Evolutionary conservation across 176 grass and related monocot species (phyloP).

Genomic region (Aegilops umbellulata): DNA sequence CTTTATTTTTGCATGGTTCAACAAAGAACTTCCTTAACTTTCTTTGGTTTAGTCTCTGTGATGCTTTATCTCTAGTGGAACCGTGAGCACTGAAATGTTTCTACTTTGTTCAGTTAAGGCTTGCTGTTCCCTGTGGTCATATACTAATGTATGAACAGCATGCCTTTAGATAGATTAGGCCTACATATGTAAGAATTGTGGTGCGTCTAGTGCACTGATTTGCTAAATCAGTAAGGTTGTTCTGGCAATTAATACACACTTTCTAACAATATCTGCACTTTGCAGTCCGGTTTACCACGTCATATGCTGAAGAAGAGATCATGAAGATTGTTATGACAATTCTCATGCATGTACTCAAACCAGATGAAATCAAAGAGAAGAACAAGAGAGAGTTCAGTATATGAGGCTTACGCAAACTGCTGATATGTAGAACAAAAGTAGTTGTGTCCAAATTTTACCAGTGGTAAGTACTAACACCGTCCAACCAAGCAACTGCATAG

Average conservation of each 20-base stretch:
- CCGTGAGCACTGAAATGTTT: not conserved
- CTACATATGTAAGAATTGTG: not conserved
- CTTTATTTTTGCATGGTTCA: not conserved
- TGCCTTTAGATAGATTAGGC: constrained; percentile 2
- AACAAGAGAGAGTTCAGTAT: not conserved
- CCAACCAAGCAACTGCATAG: not conserved
- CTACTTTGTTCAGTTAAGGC: not conserved
- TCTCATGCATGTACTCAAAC: constrained; percentile 64
- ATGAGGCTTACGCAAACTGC: constrained; percentile 6
- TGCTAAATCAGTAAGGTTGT: not conserved
- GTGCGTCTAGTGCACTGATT: not conserved
- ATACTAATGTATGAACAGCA: not conserved
- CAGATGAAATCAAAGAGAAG: constrained; percentile 41
- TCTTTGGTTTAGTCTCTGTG: not conserved
- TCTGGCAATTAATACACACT: not conserved
- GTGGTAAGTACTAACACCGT: not conserved
- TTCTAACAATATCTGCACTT: constrained; percentile 21
- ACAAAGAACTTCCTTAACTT: not conserved
- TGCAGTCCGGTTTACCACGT: constrained; percentile 58
- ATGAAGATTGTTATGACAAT: constrained; percentile 52
- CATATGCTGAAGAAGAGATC: constrained; percentile 71
- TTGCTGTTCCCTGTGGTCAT: not conserved
- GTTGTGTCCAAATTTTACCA: constrained; percentile 18
- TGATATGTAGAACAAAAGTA: constrained; percentile 9
- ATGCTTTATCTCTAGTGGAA: not conserved